Base-by-base conservation (phyloP, 257 asterid genomes). In the Leptodermis oblonga region DNA sequence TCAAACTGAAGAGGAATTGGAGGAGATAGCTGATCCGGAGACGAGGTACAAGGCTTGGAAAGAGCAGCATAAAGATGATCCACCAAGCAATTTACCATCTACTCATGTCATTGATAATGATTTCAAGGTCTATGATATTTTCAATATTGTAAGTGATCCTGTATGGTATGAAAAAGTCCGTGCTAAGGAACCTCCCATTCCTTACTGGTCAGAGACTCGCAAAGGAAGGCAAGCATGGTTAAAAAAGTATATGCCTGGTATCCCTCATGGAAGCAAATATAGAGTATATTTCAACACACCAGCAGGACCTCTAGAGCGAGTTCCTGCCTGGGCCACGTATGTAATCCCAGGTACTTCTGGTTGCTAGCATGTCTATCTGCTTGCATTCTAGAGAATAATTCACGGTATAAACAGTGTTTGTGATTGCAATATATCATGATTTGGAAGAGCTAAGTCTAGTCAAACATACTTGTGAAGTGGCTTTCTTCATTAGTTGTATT, bases 291-390 rank as follows among this genome's bases (percentile, higher is more conserved):
- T 90, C 62, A 93, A 90, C 78, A 93, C 99, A 77, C 92, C 97
- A 53, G 71, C 72, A 66, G 99, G 99, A 76, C 96, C 96, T 67
- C 81, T 93, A 62, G 99, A 93, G 82, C 90, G 99, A 66, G 95
- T 93, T 56, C 97, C 97, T 79, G 97, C 99, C 74, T 93, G 99
- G 97, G 99, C 99, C 80, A 88, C 94, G 59, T 90, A 87, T 62
- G 99, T 93, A 55, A 76, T 84, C 81, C 96, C 97, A 83, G 96
- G 97, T 92, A 69, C 54, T 65, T 65, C 68, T 80, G 46, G 56
- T 58, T 74, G 58, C 80, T 80, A 69, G 49, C 73, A 69, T 54
- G 71, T 46, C 4, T 70, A 70, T 55, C 62, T 81, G 77, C 78
- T 73, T 34, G n/a, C 17, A 20, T 10, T 30, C 25, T 39, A 25